phyloP scores from a whole-genome alignment of 257 asterid species.

The Nicotiana obtusifolia region DNA sequence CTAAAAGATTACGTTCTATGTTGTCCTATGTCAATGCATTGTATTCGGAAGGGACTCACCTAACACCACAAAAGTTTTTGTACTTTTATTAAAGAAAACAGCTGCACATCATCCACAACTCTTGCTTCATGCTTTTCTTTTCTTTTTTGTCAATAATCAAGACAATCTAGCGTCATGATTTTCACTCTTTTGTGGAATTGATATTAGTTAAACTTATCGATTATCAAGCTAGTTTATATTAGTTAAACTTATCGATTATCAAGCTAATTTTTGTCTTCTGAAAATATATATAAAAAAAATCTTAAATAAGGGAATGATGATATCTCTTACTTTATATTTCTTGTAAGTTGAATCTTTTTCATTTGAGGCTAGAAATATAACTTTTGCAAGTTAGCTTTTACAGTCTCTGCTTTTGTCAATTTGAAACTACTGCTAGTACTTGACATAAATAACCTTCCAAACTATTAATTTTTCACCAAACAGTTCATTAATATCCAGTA shows the following conservation, averaged over 20 bases:
- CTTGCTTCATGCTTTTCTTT: background rate
- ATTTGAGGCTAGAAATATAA: too few species aligned
- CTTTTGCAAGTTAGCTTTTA: too few species aligned
- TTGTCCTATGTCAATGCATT: background rate
- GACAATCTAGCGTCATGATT: background rate
- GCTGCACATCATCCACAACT: background rate
- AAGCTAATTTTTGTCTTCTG: background rate
- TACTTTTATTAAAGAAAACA: background rate
- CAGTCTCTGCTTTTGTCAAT: too few species aligned
- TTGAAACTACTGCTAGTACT: too few species aligned
- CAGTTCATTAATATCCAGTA: too few species aligned
- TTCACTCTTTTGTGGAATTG: background rate
- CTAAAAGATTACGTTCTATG: conserved; percentile 1
- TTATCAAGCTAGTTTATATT: background rate
- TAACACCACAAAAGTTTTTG: background rate
- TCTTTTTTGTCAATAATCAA: background rate
- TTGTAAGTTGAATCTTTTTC: too few species aligned
- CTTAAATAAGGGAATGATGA: background rate
- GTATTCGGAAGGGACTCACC: background rate
- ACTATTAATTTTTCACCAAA: too few species aligned
- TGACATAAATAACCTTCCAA: too few species aligned
- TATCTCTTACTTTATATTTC: too few species aligned
- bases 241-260: background rate
- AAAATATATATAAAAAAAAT: too few species aligned
- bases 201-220: background rate